phyloP scores from a whole-genome alignment of 78 protist species.

The Capsaspora owczarzaki region DNA sequence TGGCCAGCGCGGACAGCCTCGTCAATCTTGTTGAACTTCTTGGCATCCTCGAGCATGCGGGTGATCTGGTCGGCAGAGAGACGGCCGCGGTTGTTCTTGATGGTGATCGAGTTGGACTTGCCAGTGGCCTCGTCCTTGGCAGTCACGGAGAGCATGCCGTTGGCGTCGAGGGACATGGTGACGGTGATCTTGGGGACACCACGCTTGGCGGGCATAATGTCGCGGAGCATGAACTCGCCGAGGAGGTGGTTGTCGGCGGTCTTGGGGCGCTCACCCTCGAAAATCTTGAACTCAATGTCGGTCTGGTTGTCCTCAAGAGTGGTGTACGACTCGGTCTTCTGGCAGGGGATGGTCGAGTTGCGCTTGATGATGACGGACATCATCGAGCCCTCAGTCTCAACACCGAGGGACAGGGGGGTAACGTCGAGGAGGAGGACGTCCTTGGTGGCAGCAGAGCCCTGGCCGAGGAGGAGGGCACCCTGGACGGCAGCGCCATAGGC shows the following conservation, averaged over 20 bases:
- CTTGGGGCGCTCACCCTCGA: conserved; percentile 90
- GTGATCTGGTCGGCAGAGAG: conserved; percentile 85
- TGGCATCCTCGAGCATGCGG: conserved; percentile 92
- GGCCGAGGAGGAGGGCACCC: conserved; percentile 92
- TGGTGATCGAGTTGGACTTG: conserved; percentile 53
- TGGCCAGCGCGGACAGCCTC: conserved; percentile 49
- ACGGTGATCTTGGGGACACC: conserved; percentile 96
- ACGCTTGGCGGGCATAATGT: conserved; percentile 93
- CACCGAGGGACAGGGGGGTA: conserved; percentile 93
- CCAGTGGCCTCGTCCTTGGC: conserved; percentile 88
- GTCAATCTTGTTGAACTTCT: conserved; percentile 78
- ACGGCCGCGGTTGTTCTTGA: conserved; percentile 94
- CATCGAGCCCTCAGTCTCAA: conserved; percentile 98
- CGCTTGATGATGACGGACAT: conserved; percentile 94
- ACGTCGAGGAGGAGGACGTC: conserved; percentile 88
- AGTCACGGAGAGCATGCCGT: conserved; percentile 89
- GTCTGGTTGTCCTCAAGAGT: conserved; percentile 94
- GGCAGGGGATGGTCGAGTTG: conserved; percentile 96
- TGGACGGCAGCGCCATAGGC: conserved; percentile 99
- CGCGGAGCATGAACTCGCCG: conserved; percentile 87
- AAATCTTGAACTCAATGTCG: conserved; percentile 79
- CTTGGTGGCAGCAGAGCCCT: conserved; percentile 58
- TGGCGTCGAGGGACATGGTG: conserved; percentile 87
- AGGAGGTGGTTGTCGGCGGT: conserved; percentile 87
- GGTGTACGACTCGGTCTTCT: conserved; percentile 87